Evolutionary conservation across 352 stramenopile genomes (phyloP).

Genomic region (Phytopythium litorale): DNA sequence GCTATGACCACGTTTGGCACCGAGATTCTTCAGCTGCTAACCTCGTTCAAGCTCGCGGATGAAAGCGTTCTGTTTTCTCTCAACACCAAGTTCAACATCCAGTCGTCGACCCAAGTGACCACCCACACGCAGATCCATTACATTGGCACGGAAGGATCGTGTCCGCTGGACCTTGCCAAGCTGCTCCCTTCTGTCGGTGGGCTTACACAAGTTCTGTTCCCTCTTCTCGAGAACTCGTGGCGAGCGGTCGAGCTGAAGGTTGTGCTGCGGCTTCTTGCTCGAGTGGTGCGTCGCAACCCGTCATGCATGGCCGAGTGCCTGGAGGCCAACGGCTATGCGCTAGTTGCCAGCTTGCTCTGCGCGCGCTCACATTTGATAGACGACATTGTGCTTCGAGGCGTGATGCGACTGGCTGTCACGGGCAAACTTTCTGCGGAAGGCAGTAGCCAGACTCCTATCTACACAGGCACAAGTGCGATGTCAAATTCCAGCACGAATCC

Average conservation of each 20-base stretch:
- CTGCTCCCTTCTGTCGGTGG: constrained; percentile 60
- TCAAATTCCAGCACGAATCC: neutral
- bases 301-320: constrained; percentile 59
- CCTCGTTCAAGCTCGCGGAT: constrained; percentile 56
- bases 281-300: constrained; percentile 51
- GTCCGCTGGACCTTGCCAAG: constrained; percentile 50
- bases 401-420: constrained; percentile 47
- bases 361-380: constrained; percentile 43
- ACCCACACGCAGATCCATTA: constrained; percentile 43
- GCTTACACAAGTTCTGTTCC: constrained; percentile 51
- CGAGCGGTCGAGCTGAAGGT: constrained; percentile 37
- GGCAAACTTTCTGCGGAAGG: constrained; percentile 18
- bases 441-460: neutral
- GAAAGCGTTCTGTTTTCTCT: constrained; percentile 52
- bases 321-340: constrained; percentile 46
- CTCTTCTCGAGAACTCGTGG: constrained; percentile 51
- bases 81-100: constrained; percentile 46
- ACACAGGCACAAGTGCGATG: neutral
- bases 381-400: constrained; percentile 30
- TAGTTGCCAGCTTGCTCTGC: constrained; percentile 43
- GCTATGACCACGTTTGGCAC: constrained; percentile 50
- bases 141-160: constrained; percentile 42
- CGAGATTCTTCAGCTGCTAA: constrained; percentile 57
- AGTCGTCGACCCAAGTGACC: constrained; percentile 16
- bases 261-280: constrained; percentile 42